phyloP scores from a whole-genome alignment of 257 asterid species.

The Jacaranda mimosifolia region DNA sequence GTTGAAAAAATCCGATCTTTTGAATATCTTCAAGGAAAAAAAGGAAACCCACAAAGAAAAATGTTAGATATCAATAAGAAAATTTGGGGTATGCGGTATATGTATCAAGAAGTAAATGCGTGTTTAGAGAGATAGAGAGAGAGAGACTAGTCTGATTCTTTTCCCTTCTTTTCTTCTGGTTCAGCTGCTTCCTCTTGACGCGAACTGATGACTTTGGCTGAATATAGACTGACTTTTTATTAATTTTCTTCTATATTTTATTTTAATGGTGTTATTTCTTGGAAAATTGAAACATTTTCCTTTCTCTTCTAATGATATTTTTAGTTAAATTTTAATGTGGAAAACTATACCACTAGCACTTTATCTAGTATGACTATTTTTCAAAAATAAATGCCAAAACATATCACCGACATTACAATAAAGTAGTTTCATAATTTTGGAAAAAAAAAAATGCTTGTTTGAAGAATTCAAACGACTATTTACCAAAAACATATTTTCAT shows the following conservation, averaged over 20 bases:
- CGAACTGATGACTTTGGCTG: conserved; percentile 33
- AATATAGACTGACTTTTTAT: background rate
- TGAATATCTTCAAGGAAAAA: conserved; percentile 15
- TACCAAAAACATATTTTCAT: no score
- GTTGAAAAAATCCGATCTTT: conserved; percentile 40
- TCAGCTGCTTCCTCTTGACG: conserved; percentile 47
- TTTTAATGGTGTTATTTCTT: background rate
- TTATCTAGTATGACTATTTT: no score
- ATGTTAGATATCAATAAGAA: conserved; percentile 25
- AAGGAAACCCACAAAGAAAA: background rate
- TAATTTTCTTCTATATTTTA: background rate
- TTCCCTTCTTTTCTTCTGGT: conserved; percentile 1
- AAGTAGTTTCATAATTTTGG: no score
- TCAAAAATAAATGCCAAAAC: no score
- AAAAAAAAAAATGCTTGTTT: no score
- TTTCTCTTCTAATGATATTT: no score
- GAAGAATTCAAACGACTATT: no score
- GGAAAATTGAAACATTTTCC: background rate
- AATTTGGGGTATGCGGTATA: background rate
- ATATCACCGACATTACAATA: no score
- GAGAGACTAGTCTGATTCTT: conserved; percentile 11
- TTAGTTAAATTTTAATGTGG: no score
- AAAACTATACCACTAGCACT: no score
- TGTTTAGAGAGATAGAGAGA: conserved; percentile 11
- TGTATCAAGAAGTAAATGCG: background rate